Evolutionary conservation across 371 early-diverging fungal genomes (phyloP), one percentile per base, ranked within the genome.

Genomic region (Conidiobolus incongruus): DNA sequence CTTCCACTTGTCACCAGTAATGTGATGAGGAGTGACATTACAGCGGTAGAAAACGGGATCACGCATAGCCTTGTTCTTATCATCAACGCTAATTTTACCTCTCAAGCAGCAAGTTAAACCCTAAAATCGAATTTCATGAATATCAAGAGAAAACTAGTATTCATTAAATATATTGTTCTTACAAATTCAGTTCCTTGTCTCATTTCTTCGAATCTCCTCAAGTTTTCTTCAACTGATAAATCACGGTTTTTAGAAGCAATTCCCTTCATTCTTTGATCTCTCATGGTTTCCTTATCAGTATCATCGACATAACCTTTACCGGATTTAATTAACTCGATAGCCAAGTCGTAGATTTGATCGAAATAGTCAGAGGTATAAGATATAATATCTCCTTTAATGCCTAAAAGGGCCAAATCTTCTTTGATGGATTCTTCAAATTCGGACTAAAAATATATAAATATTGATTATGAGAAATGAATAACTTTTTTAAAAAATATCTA

Each of bases 31-130:
- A n/a, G 68, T 66, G 48, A 79, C 58, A 61, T 88, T 91, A 68
- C 82, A 83, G 43, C 99, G 81, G 66, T 88, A 99, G 50, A 99
- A 92, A 38, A 97, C 97, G 34, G 99, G 99, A 60, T 99, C 99
- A 52, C 99, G 79, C 68, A 99, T 62, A 17, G 98, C 84, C 63
- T 94, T 94, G 68, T 99, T 99, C 36, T 62, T 68, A 56, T 78
- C 73, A 46, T 88, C 72, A 53, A 88, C 79, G 51, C 84, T 80
- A 46, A 99, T 97, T 66, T 99, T 99, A 47, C 99, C 99, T 46
- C 99, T 79, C 44, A 99, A 58, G 53, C 96, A 93, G 65, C 75
- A 93, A 19, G 66, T 75, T 44, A 74, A 65, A 12, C 90, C 79
- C 65, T 77, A 57, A n/a, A n/a, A n/a, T n/a, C n/a, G n/a, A n/a